Base-by-base conservation (phyloP, 139 green algal species). In the Astrephomene gubernaculifera region DNA sequence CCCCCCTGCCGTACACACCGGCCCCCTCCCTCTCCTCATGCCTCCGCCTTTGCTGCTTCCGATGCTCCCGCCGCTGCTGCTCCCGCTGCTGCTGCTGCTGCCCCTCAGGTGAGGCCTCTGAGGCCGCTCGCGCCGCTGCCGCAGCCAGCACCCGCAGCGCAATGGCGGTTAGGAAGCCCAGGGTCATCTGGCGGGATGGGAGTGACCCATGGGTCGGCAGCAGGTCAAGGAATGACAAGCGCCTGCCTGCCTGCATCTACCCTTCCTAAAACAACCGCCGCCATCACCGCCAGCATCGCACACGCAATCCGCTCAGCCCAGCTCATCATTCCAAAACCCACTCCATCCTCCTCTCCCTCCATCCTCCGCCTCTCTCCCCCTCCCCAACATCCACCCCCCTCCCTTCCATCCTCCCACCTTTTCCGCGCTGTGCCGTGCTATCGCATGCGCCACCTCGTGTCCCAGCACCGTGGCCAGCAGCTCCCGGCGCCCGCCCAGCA, bases 381-480 rank as follows among this genome's bases (percentile, higher is more conserved):
- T 2, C 22, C 10, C 65, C 17, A 45, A 19, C 35, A 31, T 25
- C 5, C 64, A 71, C 64, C 36, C 7, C 19, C 6, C 33, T 17
- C 65, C 10, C 3, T 8, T 17, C 27, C 27, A 33, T 29, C 0
- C 69, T 4, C 69, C 0, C 69, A 76, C 52, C 87, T 92, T 91
- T 85, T 94, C 90, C 8, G 73, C 74, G 67, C 67, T 85, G 81
- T 94, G 90, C 17, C 90, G 79, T 4, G 90, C 90, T 53, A 94
- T 41, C 9, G 89, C 89, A 85, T 94, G 90, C 21, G 83, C 89
- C 41, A 89, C 85, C 78, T 94, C 87, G 81, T 92, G 90, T 19
- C 88, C 89, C n/a, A 94, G 76, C 36, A 94, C 86, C 24, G 87
- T 90, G 52, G 90, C 88, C 36, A 94, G 61, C 83, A 92, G 85